Evolutionary conservation across 2,329 filamentous ascomycete genomes (phyloP).

Genomic region (Endoconidiophora polonica): DNA sequence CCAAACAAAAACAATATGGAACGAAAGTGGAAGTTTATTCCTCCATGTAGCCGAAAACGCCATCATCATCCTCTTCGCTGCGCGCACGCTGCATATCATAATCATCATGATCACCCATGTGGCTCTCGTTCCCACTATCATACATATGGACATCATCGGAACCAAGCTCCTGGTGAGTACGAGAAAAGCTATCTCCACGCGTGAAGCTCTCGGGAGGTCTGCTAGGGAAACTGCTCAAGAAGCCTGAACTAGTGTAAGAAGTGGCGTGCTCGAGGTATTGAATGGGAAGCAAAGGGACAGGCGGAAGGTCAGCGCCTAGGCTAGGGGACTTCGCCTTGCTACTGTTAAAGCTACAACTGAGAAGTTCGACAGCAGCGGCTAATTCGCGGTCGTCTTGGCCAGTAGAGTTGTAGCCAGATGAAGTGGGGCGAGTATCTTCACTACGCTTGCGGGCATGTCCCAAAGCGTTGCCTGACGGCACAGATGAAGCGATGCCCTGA

Average conservation of each 20-base stretch:
- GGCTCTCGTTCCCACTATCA: constrained; percentile 44
- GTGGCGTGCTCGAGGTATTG: constrained; percentile 52
- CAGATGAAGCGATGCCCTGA: constrained; percentile 27
- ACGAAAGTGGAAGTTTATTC: constrained; percentile 26
- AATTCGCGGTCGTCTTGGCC: constrained; percentile 76
- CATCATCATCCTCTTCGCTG: constrained; percentile 82
- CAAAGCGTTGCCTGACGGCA: constrained; percentile 20
- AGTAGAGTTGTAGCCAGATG: constrained; percentile 57
- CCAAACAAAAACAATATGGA: constrained; percentile 1
- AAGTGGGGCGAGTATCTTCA: constrained; percentile 59
- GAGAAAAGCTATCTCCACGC: constrained; percentile 34
- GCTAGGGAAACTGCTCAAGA: constrained; percentile 46
- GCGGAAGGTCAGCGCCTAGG: constrained; percentile 58
- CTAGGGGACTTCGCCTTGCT: constrained; percentile 34
- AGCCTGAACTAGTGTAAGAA: constrained; percentile 41
- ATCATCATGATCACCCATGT: constrained; percentile 47
- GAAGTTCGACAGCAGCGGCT: constrained; percentile 74
- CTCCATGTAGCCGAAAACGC: constrained; percentile 93
- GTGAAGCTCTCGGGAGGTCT: constrained; percentile 50
- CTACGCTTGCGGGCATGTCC: constrained; percentile 55
- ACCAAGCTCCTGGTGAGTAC: constrained; percentile 10
- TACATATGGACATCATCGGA: constrained; percentile 51
- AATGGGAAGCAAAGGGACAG: constrained; percentile 71
- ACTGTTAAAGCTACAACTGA: constrained; percentile 84
- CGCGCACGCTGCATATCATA: constrained; percentile 44